phyloP scores from a whole-genome alignment of 2,329 filamentous ascomycete genomes.

The Xylariomycetidae sp. region DNA sequence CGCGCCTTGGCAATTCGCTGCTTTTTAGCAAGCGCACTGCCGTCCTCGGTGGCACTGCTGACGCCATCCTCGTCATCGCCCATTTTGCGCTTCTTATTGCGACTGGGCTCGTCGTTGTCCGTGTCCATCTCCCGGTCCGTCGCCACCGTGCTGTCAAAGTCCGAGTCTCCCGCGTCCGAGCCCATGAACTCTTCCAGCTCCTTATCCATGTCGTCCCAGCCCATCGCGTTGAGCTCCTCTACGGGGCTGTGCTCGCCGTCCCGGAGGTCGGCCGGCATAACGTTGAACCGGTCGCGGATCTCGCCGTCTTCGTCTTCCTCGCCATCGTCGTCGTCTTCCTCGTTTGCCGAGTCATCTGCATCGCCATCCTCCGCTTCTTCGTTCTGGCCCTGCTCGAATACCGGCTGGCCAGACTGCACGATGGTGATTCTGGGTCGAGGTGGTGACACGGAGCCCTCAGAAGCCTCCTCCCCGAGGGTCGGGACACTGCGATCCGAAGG shows the following conservation, averaged over 20 bases:
- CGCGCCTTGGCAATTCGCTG: slow-evolving; percentile 34
- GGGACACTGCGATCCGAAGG: slow-evolving; percentile 53
- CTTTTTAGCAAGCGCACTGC: slow-evolving; percentile 35
- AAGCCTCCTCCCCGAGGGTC: slow-evolving; percentile 20
- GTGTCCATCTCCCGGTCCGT: slow-evolving; percentile 25
- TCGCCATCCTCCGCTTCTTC: slow-evolving; percentile 38
- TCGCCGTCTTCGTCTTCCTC: slow-evolving; percentile 28
- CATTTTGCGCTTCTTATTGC: slow-evolving; percentile 21
- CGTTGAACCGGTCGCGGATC: slow-evolving; percentile 38
- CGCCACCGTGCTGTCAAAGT: slow-evolving; percentile 30
- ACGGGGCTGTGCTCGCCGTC: slow-evolving; percentile 32
- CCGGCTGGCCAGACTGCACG: slow-evolving; percentile 20
- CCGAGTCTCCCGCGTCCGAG: slow-evolving; percentile 42
- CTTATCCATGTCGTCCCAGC: slow-evolving; percentile 42
- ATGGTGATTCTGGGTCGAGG: slow-evolving; percentile 40
- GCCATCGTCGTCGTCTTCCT: slow-evolving; percentile 27
- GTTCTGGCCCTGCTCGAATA: slow-evolving; percentile 20
- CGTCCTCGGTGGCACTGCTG: slow-evolving; percentile 9
- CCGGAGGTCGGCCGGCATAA: slow-evolving; percentile 42
- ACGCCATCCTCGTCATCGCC: slow-evolving; percentile 16
- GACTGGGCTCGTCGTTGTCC: slow-evolving; percentile 28
- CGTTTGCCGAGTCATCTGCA: slow-evolving; percentile 32
- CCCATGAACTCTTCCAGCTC: slow-evolving; percentile 62
- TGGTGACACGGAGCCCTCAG: slow-evolving; percentile 25
- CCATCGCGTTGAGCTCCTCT: slow-evolving; percentile 23